Evolutionary conservation across 176 grass and related monocot genomes (phyloP).

Genomic region (Leersia perrieri): DNA sequence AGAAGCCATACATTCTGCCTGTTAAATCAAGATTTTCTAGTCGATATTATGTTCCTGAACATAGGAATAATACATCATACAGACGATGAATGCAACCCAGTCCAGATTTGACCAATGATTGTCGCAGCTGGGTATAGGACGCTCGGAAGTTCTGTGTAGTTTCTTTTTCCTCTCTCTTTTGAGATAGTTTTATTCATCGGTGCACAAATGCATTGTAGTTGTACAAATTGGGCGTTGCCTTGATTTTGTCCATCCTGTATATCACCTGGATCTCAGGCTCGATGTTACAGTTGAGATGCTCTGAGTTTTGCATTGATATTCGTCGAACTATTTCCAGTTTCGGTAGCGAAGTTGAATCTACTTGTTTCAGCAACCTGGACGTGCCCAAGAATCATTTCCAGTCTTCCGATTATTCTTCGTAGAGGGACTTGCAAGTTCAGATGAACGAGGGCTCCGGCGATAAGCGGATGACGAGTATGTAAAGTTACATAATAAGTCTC

Average conservation of each 20-base stretch:
- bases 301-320: not conserved
- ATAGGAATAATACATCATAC: not conserved
- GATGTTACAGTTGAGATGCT: not conserved
- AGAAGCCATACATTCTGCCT: not conserved
- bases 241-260: conserved; percentile 6
- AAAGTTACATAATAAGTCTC: too few species aligned
- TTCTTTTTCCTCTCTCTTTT: not conserved
- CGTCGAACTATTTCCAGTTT: not conserved
- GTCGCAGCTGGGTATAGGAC: not conserved
- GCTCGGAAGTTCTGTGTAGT: not conserved
- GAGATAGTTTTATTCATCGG: not conserved
- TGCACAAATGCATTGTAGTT: not conserved
- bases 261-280: not conserved
- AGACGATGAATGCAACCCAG: not conserved
- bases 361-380: not conserved
- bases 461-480: too few species aligned
- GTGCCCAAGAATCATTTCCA: not conserved
- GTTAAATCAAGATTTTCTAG: not conserved
- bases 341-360: not conserved
- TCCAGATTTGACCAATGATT: not conserved
- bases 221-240: not conserved
- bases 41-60: not conserved
- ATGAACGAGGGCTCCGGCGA: not conserved
- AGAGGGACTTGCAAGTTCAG: not conserved
- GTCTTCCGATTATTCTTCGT: not conserved